Evolutionary conservation across 2,329 filamentous ascomycete genomes (phyloP), one percentile per base, ranked within the genome.

Genomic region (Rhinocladiella mackenziei): DNA sequence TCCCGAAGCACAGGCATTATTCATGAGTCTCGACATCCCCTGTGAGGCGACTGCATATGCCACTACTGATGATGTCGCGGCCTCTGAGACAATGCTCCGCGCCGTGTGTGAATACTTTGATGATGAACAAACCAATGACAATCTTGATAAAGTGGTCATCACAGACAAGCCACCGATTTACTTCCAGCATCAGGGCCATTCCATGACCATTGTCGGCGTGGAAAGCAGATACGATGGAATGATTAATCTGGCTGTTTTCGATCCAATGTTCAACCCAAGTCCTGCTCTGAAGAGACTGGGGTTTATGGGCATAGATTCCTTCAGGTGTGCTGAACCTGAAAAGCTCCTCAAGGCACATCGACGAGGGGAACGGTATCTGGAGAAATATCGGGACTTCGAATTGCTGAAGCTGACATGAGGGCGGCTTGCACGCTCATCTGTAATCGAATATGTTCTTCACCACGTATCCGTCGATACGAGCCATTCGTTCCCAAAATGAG

Each of bases 101-200:
- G 74, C 78, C 11, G 75, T 94, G 5, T 83, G 89, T 56, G 64
- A 69, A 1, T 96, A 96, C 61, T 96, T 95, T 58, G 67, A 67
- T n/a, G 62, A 43, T 33, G 51, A 60, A 5, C 56, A 58, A 4
- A 65, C 67, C 3, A 67, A 70, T 5, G 66, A 77, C 38, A 67
- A 66, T 4, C 59, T 68, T 4, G 70, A 76, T 25, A 86, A 81
- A 57, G 76, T 95, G n/a, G 74, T 79, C 39, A 68, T 74, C 41
- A 96, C 91, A 0, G 65, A 73, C 10, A 69, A 91, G 5, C 82
- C 91, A 28, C 89, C 92, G 0, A 82, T 97, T 29, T 97, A 96
- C 65, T 81, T 95, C 50, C 91, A 97, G 61, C 86, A 92, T 56
- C 80, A 81, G 53, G 83, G 89, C 2, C 91, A 97, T 63, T 96